Evolutionary conservation across 106 monocot genomes (phyloP), one percentile per base, ranked within the genome.

Genomic region (Acorus gramineus): DNA sequence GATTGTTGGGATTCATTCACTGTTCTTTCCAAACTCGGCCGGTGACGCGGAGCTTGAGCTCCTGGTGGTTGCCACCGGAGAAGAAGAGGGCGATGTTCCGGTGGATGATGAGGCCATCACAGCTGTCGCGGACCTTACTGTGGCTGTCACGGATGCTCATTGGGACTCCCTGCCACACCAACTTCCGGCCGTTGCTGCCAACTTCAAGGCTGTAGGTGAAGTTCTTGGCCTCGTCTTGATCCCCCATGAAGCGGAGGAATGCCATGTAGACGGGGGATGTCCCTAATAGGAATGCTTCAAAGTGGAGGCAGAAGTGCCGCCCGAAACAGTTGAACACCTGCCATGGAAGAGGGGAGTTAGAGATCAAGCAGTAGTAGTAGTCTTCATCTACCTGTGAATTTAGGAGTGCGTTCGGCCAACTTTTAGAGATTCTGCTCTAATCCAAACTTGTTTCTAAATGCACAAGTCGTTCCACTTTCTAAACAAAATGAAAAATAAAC

Each of bases 141-240:
- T 75, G 75, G n/a, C 73, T 49, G n/a, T 73, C 73, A 43, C 73
- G 57, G n/a, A 73, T 73, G 73, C 73, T 73, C 51, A 64, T 65
- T 0, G 73, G 73, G 12, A 66, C 65, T 7, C 73, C 73, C 42
- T 73, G 73, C 73, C 73, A 73, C 47, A 52, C 10, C 64, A 73
- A 3, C 10, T 73, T 73, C 11, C 73, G 59, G 6, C 73, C 65
- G 12, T 59, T 65, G 3, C 73, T 64, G 0, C 73, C 73, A 14
- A 73, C 73, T 53, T 73, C 65, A 8, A 73, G 49, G 51, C 73
- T 73, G 58, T 66, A 73, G 5, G 45, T 66, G 51, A 52, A 73
- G 57, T 66, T 73, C 46, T 73, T 65, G 1, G 73, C 73, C 4
- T 73, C 73, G n/a, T 73, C 65, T 8, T 65, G 65, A 47, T 73